Conservation (phyloP, 176 grass and related monocot genomes). For the Eragrostis curvula region DNA sequence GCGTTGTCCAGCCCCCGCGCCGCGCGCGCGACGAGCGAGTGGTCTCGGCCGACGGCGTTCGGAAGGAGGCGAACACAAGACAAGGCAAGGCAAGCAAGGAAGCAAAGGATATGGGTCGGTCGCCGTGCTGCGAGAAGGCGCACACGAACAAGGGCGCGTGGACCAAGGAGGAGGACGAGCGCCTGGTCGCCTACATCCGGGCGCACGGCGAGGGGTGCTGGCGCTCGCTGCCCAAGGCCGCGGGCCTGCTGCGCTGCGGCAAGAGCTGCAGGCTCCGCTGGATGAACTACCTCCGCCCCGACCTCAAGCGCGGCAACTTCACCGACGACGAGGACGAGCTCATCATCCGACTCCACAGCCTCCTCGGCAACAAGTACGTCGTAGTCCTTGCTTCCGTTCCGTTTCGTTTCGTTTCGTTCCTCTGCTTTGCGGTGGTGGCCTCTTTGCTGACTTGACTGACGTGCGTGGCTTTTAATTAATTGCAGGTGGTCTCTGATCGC, state of each 20-base stretch:
- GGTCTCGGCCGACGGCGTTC: background rate
- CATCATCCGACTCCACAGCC: conserved; percentile 80
- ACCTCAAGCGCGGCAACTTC: conserved; percentile 96
- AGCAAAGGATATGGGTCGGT: conserved; percentile 85
- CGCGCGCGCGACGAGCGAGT: no score
- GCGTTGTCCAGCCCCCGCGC: no score
- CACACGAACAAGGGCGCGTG: conserved; percentile 96
- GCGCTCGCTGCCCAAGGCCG: conserved; percentile 80
- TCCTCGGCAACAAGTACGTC: conserved; percentile 85
- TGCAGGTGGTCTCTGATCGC: conserved; percentile 88
- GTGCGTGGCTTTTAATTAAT: background rate
- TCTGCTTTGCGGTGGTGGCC: no score
- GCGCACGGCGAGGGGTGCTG: conserved; percentile 81
- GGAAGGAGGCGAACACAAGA: no score
- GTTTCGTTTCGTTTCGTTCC: background rate
- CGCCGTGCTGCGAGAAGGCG: conserved; percentile 95
- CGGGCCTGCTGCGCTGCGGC: conserved; percentile 75
- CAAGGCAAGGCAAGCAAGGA: no score
- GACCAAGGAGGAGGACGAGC: conserved; percentile 93
- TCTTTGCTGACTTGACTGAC: no score
- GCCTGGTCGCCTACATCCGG: conserved; percentile 71
- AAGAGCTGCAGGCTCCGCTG: conserved; percentile 92
- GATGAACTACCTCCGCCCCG: conserved; percentile 95
- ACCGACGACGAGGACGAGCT: conserved; percentile 87
- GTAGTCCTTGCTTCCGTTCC: background rate